These are phyloP conservation scores for Garcia nutans DNA, from an alignment of 345 rosid genomes.

Conservation along the genomic window DNA sequence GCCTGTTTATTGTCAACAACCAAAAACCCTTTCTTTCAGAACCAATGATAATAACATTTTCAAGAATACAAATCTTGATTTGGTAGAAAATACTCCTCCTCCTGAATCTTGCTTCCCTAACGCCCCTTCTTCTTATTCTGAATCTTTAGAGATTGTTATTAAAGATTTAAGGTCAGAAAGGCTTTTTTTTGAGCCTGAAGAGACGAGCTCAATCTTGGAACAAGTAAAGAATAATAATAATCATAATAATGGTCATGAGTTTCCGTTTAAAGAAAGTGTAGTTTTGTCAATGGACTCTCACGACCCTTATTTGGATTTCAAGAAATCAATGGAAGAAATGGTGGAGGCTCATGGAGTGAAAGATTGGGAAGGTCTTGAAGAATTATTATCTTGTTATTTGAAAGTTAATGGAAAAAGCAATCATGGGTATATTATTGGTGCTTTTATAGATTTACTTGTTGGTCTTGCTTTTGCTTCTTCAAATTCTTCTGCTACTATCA, in stretches of 20 bases:
- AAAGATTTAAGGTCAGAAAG: constrained; percentile 33
- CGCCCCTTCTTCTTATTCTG: constrained; percentile 6
- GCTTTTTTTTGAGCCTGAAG: constrained; percentile 33
- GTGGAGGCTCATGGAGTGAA: constrained; percentile 30
- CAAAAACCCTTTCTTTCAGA: constrained; percentile 71
- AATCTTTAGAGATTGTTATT: constrained; percentile 27
- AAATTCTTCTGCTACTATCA: not conserved
- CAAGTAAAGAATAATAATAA: not conserved
- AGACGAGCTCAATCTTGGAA: constrained; percentile 28
- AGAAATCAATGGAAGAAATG: constrained; percentile 42
- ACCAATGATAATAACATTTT: constrained; percentile 23
- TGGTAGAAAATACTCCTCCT: not conserved
- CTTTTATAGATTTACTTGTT: constrained; percentile 32
- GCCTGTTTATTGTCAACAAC: constrained; percentile 72
- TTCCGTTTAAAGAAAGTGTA: constrained; percentile 21
- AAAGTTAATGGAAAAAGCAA: constrained; percentile 32
- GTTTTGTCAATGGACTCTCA: constrained; percentile 28
- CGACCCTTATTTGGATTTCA: constrained; percentile 33
- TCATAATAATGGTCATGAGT: not conserved
- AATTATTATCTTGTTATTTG: constrained; percentile 30
- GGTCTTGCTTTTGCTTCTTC: constrained; percentile 4
- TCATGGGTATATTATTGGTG: constrained; percentile 35
- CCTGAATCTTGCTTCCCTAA: constrained; percentile 25
- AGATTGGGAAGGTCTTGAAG: constrained; percentile 36
- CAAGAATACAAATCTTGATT: constrained; percentile 26